Percentiles rank a stretch among this genome's conserved stretches.
These are phyloP conservation scores for Mucor circinelloides DNA, from an alignment of 371 early-diverging fungal genomes.

Conservation along the genomic window DNA sequence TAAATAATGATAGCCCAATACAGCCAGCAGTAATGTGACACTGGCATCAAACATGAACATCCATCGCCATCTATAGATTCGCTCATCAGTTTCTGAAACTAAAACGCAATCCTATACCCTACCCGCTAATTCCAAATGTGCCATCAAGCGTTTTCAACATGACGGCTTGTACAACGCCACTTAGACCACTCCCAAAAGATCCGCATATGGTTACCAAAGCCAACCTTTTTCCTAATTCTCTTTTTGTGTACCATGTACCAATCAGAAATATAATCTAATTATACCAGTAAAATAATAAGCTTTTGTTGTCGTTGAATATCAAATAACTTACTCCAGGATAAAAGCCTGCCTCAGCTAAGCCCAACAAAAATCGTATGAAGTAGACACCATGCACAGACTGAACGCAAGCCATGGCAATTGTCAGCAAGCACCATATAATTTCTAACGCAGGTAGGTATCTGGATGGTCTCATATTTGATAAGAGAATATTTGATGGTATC, in stretches of 20 bases:
- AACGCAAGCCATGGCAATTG: conserved; percentile 63
- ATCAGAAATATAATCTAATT: conserved; percentile 45
- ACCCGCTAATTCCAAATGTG: conserved; percentile 48
- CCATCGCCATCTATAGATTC: conserved; percentile 47
- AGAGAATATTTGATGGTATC: conserved; percentile 62
- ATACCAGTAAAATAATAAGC: background rate
- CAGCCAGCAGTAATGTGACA: conserved; percentile 34
- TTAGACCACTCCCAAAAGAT: conserved; percentile 42
- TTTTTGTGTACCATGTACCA: conserved; percentile 56
- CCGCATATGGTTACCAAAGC: conserved; percentile 46
- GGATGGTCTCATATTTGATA: conserved; percentile 56
- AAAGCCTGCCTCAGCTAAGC: conserved; percentile 67
- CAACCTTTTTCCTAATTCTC: conserved; percentile 43
- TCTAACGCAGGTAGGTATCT: conserved; percentile 56
- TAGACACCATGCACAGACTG: conserved; percentile 51
- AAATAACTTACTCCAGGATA: conserved; percentile 47
- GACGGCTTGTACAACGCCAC: conserved; percentile 48
- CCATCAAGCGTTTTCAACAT: conserved; percentile 54
- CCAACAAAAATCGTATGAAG: conserved; percentile 57
- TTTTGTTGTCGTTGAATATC: background rate
- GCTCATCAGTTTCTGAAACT: background rate
- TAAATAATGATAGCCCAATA: conserved; percentile 33
- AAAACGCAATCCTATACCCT: background rate
- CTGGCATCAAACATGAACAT: conserved; percentile 48
- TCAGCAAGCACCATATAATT: conserved; percentile 57